Conservation (phyloP, 345 rosid genomes). For the Gynandropsis gynandra region DNA sequence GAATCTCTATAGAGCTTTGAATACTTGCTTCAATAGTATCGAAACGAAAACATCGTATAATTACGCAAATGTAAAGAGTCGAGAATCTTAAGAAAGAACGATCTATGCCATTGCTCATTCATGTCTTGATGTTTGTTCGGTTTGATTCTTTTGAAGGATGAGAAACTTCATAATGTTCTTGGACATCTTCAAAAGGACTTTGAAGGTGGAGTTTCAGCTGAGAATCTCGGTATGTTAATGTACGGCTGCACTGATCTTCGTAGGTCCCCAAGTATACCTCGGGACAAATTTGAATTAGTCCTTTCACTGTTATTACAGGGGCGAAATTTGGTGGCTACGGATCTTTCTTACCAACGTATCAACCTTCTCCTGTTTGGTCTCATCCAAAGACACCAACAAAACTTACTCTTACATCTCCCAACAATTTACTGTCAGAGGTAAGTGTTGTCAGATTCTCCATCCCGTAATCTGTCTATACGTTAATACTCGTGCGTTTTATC, state of each 20-base stretch:
- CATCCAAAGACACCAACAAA: slow-evolving; percentile 50
- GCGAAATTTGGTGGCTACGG: slow-evolving; percentile 96
- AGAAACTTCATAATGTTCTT: slow-evolving; percentile 76
- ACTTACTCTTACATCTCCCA: slow-evolving; percentile 53
- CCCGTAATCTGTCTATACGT: slow-evolving; percentile 4
- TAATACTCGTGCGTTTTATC: slow-evolving; percentile 12
- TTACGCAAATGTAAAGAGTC: not conserved
- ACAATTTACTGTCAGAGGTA: slow-evolving; percentile 61
- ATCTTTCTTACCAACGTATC: slow-evolving; percentile 77
- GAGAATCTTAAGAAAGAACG: not conserved
- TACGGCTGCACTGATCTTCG: slow-evolving; percentile 25
- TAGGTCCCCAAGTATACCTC: slow-evolving; percentile 19
- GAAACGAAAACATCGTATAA: not conserved
- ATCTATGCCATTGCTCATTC: not conserved
- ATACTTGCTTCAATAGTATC: slow-evolving; percentile 13
- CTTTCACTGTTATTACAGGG: slow-evolving; percentile 48
- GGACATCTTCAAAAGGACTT: slow-evolving; percentile 96
- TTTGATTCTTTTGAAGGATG: slow-evolving; percentile 53
- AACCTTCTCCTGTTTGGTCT: slow-evolving; percentile 69
- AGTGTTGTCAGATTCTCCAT: too few species aligned
- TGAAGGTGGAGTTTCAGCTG: slow-evolving; percentile 94
- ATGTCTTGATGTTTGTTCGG: slow-evolving; percentile 10
- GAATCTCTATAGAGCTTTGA: not conserved
- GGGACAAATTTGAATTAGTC: slow-evolving; percentile 22
- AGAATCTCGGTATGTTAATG: slow-evolving; percentile 76